Evolutionary conservation across 495 filamentous ascomycete genomes (phyloP), one percentile per base, ranked within the genome.

Genomic region (Lophiostoma macrostomum): DNA sequence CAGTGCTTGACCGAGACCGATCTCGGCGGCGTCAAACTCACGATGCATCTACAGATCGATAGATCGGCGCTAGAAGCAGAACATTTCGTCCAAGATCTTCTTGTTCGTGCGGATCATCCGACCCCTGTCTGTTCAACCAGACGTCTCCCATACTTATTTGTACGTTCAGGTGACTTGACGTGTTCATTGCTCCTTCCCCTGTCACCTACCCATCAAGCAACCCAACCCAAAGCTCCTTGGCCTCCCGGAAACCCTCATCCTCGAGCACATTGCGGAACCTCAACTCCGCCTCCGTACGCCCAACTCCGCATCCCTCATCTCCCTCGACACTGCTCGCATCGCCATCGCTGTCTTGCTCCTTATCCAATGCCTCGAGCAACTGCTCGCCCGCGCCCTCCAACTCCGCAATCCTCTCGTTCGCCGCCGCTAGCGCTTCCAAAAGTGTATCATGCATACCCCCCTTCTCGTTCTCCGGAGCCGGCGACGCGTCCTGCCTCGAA

Each of bases 381-480:
- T 20, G 22, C 23, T 51, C 37, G 16, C 48, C 48, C 3, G 48
- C 48, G 4, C 19, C 23, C 27, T 51, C 48, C 36, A 51, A 20
- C 16, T 42, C 36, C 20, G 19, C 23, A 14, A 51, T 32, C 20
- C 48, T 5, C 14, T 51, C 48, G 14, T 12, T 8, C 10, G 48
- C 48, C 14, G 48, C 37, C 19, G 31, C 8, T 27, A 51, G 48
- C n/a, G 48, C 48, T 37, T 51, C 48, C 1, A 51, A 22, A n/a
- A 51, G 24, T 27, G 24, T 38, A 4, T 29, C 3, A 14, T 51
- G 36, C 35, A 13, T 51, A 14, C 16, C 18, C 8, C 12, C 16
- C 25, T 40, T 41, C n/a, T n/a, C n/a, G n/a, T n/a, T n/a, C n/a
- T n/a, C n/a, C n/a, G n/a, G n/a, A n/a, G n/a, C n/a, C n/a, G n/a